Evolutionary conservation across 2,329 filamentous ascomycete genomes (phyloP).

Genomic region (Apiospora koreana): DNA sequence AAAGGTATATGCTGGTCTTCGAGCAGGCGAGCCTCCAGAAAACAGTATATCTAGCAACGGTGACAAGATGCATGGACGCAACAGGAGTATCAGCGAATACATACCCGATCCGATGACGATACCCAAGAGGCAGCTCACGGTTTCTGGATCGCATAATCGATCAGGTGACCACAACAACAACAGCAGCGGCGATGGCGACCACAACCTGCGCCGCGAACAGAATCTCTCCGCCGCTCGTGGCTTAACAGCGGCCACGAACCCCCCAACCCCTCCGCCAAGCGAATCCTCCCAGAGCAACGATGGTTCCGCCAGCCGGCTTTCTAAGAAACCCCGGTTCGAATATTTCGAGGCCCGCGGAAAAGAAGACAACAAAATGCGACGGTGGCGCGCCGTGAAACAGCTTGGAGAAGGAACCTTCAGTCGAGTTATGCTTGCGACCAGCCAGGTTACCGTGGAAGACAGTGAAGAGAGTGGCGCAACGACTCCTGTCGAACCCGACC

Average conservation of each 20-base stretch:
- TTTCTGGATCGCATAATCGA: slow-evolving; percentile 62
- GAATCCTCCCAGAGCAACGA: slow-evolving; percentile 61
- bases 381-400: slow-evolving; percentile 77
- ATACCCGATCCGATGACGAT: slow-evolving; percentile 70
- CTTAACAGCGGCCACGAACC: slow-evolving; percentile 62
- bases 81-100: slow-evolving; percentile 89
- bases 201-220: slow-evolving; percentile 69
- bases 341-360: slow-evolving; percentile 71
- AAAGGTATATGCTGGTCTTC: slow-evolving; percentile 55
- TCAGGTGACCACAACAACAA: slow-evolving; percentile 36
- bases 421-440: slow-evolving; percentile 87
- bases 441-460: slow-evolving; percentile 60
- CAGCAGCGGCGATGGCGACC: slow-evolving; percentile 44
- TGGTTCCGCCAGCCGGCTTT: slow-evolving; percentile 42
- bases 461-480: slow-evolving; percentile 39
- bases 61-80: slow-evolving; percentile 58
- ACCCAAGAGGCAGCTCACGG: slow-evolving; percentile 71
- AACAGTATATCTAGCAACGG: slow-evolving; percentile 21
- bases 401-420: slow-evolving; percentile 96
- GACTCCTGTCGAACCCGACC: slow-evolving; percentile 49
- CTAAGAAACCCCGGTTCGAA: slow-evolving; percentile 50
- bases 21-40: slow-evolving; percentile 32
- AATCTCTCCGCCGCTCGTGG: slow-evolving; percentile 80
- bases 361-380: slow-evolving; percentile 67
- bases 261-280: slow-evolving; percentile 81